A percentile compares a stretch with the other conserved stretches of the same genome.
Conservation (phyloP, 768 basidiomycete genomes). For the Pleurotus eryngii region DNA sequence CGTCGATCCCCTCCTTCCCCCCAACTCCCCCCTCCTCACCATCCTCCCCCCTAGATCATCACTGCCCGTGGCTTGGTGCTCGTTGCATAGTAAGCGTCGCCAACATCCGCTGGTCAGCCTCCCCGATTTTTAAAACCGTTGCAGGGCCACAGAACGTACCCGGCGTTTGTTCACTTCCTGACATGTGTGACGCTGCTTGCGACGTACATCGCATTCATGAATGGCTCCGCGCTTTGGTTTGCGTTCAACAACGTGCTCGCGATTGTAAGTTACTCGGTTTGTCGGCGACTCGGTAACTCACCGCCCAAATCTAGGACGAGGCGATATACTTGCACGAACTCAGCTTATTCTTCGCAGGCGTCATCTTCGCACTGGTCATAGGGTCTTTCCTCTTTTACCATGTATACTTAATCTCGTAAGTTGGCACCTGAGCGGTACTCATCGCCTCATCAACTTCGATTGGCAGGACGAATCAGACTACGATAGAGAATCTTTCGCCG, state of each 20-base stretch:
- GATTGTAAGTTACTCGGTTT: conserved; percentile 45
- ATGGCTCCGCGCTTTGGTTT: conserved; percentile 52
- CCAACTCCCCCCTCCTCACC: conserved; percentile 11
- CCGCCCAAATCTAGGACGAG: conserved; percentile 44
- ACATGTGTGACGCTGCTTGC: conserved; percentile 60
- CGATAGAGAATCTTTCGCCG: conserved; percentile 71
- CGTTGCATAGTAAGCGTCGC: conserved; percentile 59
- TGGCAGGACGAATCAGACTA: conserved; percentile 81
- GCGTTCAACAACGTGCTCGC: conserved; percentile 60
- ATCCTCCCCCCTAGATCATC: conserved; percentile 56
- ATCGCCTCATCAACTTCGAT: no score
- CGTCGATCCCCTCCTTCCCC: conserved; percentile 6
- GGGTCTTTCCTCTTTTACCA: conserved; percentile 79
- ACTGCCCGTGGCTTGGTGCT: conserved; percentile 80
- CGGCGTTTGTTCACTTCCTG: conserved; percentile 80
- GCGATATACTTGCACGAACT: conserved; percentile 70
- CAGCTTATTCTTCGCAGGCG: conserved; percentile 54
- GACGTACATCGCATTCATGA: conserved; percentile 54
- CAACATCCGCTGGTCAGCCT: no score
- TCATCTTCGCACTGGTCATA: conserved; percentile 59
- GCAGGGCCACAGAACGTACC: conserved; percentile 81
- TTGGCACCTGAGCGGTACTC: conserved; percentile 8
- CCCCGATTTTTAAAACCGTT: background rate
- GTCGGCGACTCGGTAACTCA: background rate
- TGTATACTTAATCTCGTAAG: conserved; percentile 71